Conservation (phyloP, 495 filamentous ascomycete genomes). For the Trichoderma orchidacearum region DNA sequence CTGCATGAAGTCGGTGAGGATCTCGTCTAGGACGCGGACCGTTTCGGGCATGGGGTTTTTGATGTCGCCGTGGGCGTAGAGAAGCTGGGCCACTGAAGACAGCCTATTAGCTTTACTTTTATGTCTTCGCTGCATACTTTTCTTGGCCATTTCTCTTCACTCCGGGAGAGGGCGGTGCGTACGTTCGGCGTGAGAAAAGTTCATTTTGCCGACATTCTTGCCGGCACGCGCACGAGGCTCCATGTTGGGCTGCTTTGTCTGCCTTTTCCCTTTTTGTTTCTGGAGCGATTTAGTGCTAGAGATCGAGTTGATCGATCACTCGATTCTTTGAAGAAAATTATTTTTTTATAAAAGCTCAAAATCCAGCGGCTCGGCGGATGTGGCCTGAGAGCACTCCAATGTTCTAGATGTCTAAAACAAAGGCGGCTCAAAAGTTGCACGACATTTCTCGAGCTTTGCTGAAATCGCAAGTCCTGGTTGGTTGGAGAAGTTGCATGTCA, state of each 20-base stretch:
- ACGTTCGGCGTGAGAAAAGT: constrained; percentile 69
- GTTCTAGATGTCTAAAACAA: too few relatives aligned
- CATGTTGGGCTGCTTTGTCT: constrained; percentile 23
- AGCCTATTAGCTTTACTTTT: background rate
- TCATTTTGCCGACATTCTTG: constrained; percentile 80
- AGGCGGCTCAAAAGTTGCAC: background rate
- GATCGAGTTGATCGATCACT: background rate
- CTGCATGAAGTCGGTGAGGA: constrained; percentile 81
- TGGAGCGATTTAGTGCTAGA: too few relatives aligned
- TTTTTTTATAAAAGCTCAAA: background rate
- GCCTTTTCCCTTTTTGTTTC: background rate
- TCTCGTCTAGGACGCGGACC: constrained; percentile 78
- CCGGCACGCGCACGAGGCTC: constrained; percentile 66
- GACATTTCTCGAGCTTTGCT: background rate
- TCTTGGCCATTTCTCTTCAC: too few relatives aligned
- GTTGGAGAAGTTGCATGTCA: background rate
- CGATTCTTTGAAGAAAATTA: background rate
- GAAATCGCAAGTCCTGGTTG: constrained; percentile 2
- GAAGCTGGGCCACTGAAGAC: constrained; percentile 54
- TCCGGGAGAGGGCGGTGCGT: constrained; percentile 12
- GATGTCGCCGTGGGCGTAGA: constrained; percentile 78
- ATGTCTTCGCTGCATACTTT: background rate
- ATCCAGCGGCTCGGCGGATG: too few relatives aligned
- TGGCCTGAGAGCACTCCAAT: too few relatives aligned
- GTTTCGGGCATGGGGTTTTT: constrained; percentile 62